A percentile compares a stretch with the other conserved stretches of the same genome.
Conservation (phyloP, 768 basidiomycete species). For the Xerocomellus chrysenteron region DNA sequence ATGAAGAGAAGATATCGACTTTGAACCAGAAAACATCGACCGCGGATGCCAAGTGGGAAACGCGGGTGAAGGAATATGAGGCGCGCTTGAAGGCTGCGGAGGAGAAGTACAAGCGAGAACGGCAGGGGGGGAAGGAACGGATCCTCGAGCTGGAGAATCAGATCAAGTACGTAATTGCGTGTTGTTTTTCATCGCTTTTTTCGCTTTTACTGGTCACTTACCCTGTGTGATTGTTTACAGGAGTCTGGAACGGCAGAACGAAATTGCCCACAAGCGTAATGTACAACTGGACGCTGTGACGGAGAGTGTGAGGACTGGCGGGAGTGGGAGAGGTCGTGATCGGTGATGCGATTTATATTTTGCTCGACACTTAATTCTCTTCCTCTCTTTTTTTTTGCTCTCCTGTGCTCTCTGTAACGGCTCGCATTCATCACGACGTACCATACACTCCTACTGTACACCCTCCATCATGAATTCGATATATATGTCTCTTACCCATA, state of each 20-base stretch:
- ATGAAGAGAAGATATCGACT: slow-evolving; percentile 80
- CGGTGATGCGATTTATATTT: slow-evolving; percentile 11
- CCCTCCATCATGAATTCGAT: not conserved
- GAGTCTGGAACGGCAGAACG: slow-evolving; percentile 73
- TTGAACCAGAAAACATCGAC: slow-evolving; percentile 69
- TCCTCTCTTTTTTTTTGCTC: not conserved
- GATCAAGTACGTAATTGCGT: slow-evolving; percentile 61
- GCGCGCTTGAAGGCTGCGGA: slow-evolving; percentile 75
- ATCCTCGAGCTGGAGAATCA: slow-evolving; percentile 67
- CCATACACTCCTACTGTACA: slow-evolving; percentile 16
- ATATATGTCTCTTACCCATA: not conserved
- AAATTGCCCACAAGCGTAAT: slow-evolving; percentile 73
- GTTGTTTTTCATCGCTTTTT: not conserved
- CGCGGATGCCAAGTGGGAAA: slow-evolving; percentile 91
- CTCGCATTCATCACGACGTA: slow-evolving; percentile 12
- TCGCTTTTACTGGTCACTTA: not conserved
- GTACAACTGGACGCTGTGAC: slow-evolving; percentile 35
- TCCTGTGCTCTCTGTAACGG: slow-evolving; percentile 12
- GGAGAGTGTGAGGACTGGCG: slow-evolving; percentile 23
- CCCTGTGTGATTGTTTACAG: slow-evolving; percentile 35
- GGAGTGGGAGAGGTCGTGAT: slow-evolving; percentile 18
- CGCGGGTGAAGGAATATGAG: slow-evolving; percentile 92
- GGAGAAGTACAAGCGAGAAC: slow-evolving; percentile 89
- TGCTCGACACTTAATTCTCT: not conserved
- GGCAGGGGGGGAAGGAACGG: slow-evolving; percentile 91